phyloP scores from a whole-genome alignment of 2,329 filamentous ascomycete genomes.

The Didymella arachidicola region DNA sequence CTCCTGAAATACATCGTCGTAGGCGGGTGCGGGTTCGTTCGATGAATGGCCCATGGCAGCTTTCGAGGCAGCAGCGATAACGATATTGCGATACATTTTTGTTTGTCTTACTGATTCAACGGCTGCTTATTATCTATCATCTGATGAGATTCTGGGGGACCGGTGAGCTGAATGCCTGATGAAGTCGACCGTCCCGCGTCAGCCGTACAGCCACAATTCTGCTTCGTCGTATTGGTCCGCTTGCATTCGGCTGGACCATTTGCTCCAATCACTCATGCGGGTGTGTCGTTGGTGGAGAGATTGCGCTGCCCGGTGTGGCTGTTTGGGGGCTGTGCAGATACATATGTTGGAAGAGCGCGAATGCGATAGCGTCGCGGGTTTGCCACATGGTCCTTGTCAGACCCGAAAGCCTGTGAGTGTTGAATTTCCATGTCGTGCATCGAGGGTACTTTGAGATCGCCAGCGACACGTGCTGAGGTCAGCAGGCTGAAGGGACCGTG shows the following conservation, averaged over 20 bases:
- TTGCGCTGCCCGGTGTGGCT: not conserved
- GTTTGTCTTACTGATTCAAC: not conserved
- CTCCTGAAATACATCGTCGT: conserved; percentile 11
- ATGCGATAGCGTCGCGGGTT: too few species aligned
- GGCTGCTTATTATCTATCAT: conserved; percentile 1
- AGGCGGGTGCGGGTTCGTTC: conserved; percentile 8
- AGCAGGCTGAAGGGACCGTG: not conserved
- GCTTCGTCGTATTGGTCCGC: not conserved
- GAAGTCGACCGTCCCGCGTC: conserved; percentile 5
- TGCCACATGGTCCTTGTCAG: too few species aligned
- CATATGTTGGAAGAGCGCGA: not conserved
- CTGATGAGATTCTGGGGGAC: not conserved
- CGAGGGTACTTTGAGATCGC: not conserved
- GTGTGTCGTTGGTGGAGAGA: not conserved
- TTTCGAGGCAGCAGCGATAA: not conserved
- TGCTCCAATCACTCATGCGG: not conserved
- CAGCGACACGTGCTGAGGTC: not conserved
- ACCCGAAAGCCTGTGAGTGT: not conserved
- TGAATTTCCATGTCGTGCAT: not conserved
- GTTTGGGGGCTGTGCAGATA: not conserved
- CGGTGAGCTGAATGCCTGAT: conserved; percentile 14
- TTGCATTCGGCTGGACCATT: not conserved
- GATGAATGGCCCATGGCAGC: conserved; percentile 11
- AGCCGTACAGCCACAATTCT: conserved; percentile 15
- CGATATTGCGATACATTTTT: conserved; percentile 7